phyloP scores from a whole-genome alignment of 352 stramenopile species.

The Pythium aristosporum region DNA sequence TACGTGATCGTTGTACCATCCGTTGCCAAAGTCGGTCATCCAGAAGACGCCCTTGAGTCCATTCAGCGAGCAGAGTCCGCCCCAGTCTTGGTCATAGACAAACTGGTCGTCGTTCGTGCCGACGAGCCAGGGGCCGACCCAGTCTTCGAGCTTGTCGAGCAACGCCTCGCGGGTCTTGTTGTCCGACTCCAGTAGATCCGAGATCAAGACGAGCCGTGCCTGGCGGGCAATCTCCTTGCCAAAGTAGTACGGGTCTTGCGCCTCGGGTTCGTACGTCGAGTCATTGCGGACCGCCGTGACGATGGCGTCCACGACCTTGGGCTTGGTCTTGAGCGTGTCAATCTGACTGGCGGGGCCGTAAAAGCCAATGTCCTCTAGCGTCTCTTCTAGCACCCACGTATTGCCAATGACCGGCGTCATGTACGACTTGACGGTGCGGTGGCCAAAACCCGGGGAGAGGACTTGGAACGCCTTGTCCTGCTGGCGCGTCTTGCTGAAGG shows the following conservation, averaged over 20 bases:
- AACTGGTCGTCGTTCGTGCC: slow-evolving; percentile 81
- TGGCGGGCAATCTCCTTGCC: slow-evolving; percentile 84
- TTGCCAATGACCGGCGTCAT: slow-evolving; percentile 73
- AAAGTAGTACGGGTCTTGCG: slow-evolving; percentile 82
- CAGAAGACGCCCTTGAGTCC: slow-evolving; percentile 88
- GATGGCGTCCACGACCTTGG: slow-evolving; percentile 47
- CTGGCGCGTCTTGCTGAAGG: slow-evolving; percentile 34
- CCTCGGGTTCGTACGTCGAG: slow-evolving; percentile 62
- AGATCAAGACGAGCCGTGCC: slow-evolving; percentile 76
- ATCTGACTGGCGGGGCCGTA: slow-evolving; percentile 10
- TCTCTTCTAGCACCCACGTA: slow-evolving; percentile 61
- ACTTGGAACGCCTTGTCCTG: slow-evolving; percentile 38
- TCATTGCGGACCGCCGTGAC: slow-evolving; percentile 56
- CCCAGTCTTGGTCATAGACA: slow-evolving; percentile 93
- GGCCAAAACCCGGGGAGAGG: slow-evolving; percentile 38
- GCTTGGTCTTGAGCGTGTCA: slow-evolving; percentile 23
- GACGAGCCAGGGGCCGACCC: slow-evolving; percentile 78
- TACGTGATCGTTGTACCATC: slow-evolving; percentile 90
- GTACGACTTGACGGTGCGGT: slow-evolving; percentile 77
- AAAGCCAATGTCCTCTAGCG: slow-evolving; percentile 55
- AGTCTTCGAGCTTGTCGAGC: slow-evolving; percentile 62
- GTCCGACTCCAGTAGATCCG: slow-evolving; percentile 60
- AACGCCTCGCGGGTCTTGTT: slow-evolving; percentile 48
- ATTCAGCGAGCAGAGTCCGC: slow-evolving; percentile 89
- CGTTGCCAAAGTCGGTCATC: slow-evolving; percentile 94